Base-by-base conservation (phyloP, 1,284 basidiomycete genomes). In the Cryptococcus sp. region DNA sequence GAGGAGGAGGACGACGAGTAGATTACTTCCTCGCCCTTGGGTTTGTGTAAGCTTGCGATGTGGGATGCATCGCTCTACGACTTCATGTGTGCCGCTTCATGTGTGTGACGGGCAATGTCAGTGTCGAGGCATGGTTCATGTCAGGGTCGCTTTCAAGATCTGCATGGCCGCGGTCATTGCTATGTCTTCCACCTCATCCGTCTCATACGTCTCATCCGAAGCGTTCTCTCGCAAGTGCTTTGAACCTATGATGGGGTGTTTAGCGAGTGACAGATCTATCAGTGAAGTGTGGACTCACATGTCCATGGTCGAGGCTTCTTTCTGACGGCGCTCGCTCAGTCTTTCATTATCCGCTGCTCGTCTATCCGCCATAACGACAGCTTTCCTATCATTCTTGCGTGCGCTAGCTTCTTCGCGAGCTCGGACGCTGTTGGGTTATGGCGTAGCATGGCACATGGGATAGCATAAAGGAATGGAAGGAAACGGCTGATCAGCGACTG, bases 1-100 rank as follows among this genome's bases (percentile, higher is more conserved):
- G 93, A 89, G 74, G 93, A 93, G 68, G 95, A 97, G 78, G 91
- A 91, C 82, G 86, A 85, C 62, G 75, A 76, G 69, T 76, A 74
- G 66, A 67, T 53, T 47, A 25, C 47, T 41, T 56, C 27, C 20
- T 49, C 41, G 31, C 48, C 47, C 53, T 55, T 15, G 47, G 57
- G 49, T 45, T 53, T 60, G 56, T 60, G 49, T 50, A 40, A 42
- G 51, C 48, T 45, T 51, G 44, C 45, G 19, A 38, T 41, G 50
- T 53, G 61, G 60, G 61, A 62, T 62, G 61, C 61, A 62, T 62
- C 53, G 53, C 57, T 58, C 45, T 50, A 62, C 50, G 52, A 61
- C 56, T 48, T 44, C 45, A 27, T 42, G 31, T 35, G 31, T 35
- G 31, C 4, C 13, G 31, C n/a, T n/a, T n/a, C n/a, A n/a, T n/a